Percentiles rank a stretch among this genome's conserved stretches.
These are phyloP conservation scores for Theileria orientalis DNA, from an alignment of 169 alveolate species.

Conservation along the genomic window DNA sequence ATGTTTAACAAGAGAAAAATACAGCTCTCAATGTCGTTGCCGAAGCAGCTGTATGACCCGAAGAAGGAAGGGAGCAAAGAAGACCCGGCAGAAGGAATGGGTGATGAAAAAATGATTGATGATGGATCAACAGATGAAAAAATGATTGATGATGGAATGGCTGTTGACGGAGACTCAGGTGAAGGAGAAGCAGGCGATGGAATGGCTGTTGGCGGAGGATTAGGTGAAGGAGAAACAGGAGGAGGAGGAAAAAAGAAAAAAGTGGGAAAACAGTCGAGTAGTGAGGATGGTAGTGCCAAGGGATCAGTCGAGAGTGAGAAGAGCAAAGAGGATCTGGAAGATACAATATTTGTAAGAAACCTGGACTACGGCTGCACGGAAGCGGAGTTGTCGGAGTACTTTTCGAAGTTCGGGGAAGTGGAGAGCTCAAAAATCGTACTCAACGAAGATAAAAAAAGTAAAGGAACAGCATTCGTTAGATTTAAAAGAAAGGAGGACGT, in stretches of 20 bases:
- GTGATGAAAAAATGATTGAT: not conserved
- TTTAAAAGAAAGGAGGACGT: constrained; percentile 39
- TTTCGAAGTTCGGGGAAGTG: constrained; percentile 47
- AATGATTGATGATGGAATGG: not conserved
- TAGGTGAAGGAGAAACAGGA: not conserved
- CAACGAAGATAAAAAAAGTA: constrained; percentile 31
- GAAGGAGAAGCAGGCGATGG: too few species aligned
- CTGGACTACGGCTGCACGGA: constrained; percentile 58
- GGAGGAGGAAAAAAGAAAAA: not conserved
- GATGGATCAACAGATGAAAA: not conserved
- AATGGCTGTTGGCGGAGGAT: not conserved
- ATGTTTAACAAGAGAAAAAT: constrained; percentile 41
- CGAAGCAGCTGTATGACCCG: constrained; percentile 31
- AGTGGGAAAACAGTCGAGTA: not conserved
- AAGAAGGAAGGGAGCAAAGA: not conserved
- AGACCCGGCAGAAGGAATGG: not conserved
- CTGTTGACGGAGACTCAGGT: too few species aligned
- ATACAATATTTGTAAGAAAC: constrained; percentile 64
- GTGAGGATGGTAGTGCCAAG: not conserved
- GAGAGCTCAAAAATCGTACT: constrained; percentile 43
- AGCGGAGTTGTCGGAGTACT: constrained; percentile 32
- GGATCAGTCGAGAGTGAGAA: not conserved
- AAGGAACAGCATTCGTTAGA: constrained; percentile 55
- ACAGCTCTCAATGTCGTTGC: constrained; percentile 49
- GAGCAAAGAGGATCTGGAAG: constrained; percentile 1